These are phyloP conservation scores for Eutrema salsugineum DNA, from an alignment of 441 rosid species.

Conservation along the genomic window DNA sequence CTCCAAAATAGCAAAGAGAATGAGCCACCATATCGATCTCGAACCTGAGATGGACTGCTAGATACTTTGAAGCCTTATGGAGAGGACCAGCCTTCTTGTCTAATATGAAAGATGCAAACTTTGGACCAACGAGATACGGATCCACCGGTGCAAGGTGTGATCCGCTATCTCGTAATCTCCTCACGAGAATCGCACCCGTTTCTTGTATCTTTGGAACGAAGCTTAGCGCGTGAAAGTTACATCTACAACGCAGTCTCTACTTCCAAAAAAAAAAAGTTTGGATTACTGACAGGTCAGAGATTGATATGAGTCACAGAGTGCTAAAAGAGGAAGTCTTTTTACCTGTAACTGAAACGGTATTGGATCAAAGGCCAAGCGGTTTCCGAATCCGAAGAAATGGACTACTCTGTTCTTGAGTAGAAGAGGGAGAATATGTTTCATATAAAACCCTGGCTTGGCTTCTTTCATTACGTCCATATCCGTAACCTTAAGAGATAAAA, in stretches of 20 bases:
- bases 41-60: constrained; percentile 86
- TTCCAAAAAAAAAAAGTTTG: constrained; percentile 2
- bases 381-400: constrained; percentile 91
- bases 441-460: constrained; percentile 80
- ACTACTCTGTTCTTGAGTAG: constrained; percentile 70
- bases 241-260: constrained; percentile 99
- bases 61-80: constrained; percentile 62
- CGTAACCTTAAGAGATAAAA: constrained; percentile 56
- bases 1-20: constrained; percentile 92
- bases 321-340: constrained; percentile 9
- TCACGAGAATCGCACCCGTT: constrained; percentile 70
- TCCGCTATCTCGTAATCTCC: constrained; percentile 56
- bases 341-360: constrained; percentile 91
- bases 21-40: constrained; percentile 99
- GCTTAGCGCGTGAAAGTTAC: constrained; percentile 84
- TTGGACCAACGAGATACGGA: constrained; percentile 67
- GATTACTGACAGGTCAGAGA: background rate
- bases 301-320: background rate
- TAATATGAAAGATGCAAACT: constrained; percentile 44
- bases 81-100: constrained; percentile 38
- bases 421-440: constrained; percentile 84
- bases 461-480: constrained; percentile 78
- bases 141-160: constrained; percentile 64
- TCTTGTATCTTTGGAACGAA: constrained; percentile 89
- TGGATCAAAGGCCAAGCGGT: constrained; percentile 96